Conservation (phyloP, 768 basidiomycete species). For the Pilatotrama ljubarskyi region DNA sequence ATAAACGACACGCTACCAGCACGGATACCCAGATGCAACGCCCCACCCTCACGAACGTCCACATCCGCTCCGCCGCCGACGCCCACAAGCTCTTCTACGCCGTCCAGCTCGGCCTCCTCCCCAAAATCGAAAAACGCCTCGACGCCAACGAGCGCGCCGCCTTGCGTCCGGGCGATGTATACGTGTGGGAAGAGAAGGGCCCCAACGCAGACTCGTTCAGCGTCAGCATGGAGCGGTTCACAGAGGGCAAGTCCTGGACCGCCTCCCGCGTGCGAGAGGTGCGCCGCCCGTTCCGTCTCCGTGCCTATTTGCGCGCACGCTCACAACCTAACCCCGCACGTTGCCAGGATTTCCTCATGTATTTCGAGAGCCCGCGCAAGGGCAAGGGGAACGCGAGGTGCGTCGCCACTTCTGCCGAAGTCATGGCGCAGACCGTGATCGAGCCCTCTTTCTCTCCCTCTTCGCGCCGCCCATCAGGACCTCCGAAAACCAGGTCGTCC, state of each 20-base stretch:
- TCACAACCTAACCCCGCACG: not conserved
- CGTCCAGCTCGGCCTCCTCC: constrained; percentile 59
- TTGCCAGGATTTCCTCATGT: constrained; percentile 77
- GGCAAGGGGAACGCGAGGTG: constrained; percentile 28
- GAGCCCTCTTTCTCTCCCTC: not conserved
- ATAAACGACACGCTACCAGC: not conserved
- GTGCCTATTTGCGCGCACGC: not conserved
- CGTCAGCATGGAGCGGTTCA: constrained; percentile 82
- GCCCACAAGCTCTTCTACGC: constrained; percentile 82
- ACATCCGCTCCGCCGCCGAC: constrained; percentile 75
- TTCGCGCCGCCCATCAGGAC: constrained; percentile 25
- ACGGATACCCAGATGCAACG: constrained; percentile 52
- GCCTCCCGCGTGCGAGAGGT: constrained; percentile 78
- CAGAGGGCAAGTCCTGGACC: constrained; percentile 82
- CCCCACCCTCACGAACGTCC: constrained; percentile 70
- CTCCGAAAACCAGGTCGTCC: constrained; percentile 43
- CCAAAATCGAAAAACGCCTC: constrained; percentile 74
- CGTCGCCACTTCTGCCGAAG: constrained; percentile 21
- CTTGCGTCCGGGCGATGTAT: constrained; percentile 54
- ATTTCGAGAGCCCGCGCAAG: constrained; percentile 56
- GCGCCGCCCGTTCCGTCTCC: constrained; percentile 7
- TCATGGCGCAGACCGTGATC: constrained; percentile 17
- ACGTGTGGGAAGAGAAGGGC: constrained; percentile 74
- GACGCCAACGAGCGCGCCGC: constrained; percentile 64
- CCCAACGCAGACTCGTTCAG: constrained; percentile 75